Evolutionary conservation across 805 yeast genomes (phyloP).

Genomic region (Phaffomyces thermotolerans): DNA sequence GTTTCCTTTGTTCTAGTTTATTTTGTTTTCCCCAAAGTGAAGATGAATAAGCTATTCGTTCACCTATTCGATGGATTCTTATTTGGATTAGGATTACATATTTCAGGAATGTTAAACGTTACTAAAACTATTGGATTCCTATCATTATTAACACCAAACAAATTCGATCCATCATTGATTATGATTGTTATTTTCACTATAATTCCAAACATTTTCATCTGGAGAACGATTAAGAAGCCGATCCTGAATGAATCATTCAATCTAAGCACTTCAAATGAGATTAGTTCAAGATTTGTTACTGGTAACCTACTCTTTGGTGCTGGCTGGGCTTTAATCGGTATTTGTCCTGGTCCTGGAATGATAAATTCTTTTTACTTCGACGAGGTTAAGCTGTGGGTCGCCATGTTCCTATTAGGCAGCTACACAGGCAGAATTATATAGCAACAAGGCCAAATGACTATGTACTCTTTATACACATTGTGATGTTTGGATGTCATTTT

Average conservation of each 20-base stretch:
- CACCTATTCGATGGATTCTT: constrained; percentile 25
- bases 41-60: background rate
- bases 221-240: constrained; percentile 24
- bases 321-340: constrained; percentile 47
- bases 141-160: constrained; percentile 26
- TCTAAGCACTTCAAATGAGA: constrained; percentile 21
- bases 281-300: constrained; percentile 27
- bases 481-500: background rate
- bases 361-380: constrained; percentile 17
- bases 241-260: constrained; percentile 18
- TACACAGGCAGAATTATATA: background rate
- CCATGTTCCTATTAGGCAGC: background rate
- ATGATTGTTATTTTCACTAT: constrained; percentile 38
- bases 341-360: constrained; percentile 49
- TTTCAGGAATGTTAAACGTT: constrained; percentile 41
- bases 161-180: constrained; percentile 41
- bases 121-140: constrained; percentile 40
- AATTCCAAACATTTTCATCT: constrained; percentile 36
- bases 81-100: constrained; percentile 40
- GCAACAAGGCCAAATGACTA: too few species aligned
- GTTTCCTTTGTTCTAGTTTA: constrained; percentile 1
- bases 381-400: background rate
- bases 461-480: too few species aligned
- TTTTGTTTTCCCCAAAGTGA: constrained; percentile 2
- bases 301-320: constrained; percentile 42